A percentile compares a stretch with the other conserved stretches of the same genome.
phyloP scores from a whole-genome alignment of 208 protist species.

The Acanthamoeba royreba region DNA sequence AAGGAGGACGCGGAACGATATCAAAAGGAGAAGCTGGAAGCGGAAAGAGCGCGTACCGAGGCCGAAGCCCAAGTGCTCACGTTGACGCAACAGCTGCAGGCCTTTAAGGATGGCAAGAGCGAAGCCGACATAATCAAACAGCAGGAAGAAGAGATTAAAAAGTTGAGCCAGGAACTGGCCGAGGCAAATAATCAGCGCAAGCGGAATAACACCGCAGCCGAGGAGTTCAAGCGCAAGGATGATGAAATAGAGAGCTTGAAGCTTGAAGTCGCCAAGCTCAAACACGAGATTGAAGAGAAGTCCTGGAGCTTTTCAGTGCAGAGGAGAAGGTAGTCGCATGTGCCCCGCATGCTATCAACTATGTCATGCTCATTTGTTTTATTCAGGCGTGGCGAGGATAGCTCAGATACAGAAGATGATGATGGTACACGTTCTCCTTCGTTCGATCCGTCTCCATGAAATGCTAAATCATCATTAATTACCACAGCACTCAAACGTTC shows the following conservation, averaged over 20 bases:
- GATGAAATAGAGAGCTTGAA: not conserved
- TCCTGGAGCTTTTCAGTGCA: not conserved
- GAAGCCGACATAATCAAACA: not conserved
- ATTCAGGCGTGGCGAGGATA: not conserved
- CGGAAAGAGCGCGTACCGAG: not conserved
- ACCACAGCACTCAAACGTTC: no score
- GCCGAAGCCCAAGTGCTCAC: not conserved
- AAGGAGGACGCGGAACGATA: not conserved
- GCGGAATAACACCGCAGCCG: not conserved
- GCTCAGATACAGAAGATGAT: not conserved
- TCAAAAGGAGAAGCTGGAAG: not conserved
- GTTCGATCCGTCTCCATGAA: no score
- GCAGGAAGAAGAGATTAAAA: not conserved
- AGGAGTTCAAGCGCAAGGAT: not conserved
- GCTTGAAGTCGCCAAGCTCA: not conserved
- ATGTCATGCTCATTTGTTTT: no score
- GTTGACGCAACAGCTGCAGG: not conserved
- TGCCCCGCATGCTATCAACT: no score
- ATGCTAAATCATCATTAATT: no score
- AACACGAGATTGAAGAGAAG: slow-evolving; percentile 1
- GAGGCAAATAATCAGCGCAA: not conserved
- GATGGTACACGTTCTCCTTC: not conserved
- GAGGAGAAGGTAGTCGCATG: not conserved
- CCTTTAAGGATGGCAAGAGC: not conserved
- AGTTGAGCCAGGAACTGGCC: not conserved